Conservation (phyloP, 2,329 filamentous ascomycete genomes). For the Neonectria ditissima region DNA sequence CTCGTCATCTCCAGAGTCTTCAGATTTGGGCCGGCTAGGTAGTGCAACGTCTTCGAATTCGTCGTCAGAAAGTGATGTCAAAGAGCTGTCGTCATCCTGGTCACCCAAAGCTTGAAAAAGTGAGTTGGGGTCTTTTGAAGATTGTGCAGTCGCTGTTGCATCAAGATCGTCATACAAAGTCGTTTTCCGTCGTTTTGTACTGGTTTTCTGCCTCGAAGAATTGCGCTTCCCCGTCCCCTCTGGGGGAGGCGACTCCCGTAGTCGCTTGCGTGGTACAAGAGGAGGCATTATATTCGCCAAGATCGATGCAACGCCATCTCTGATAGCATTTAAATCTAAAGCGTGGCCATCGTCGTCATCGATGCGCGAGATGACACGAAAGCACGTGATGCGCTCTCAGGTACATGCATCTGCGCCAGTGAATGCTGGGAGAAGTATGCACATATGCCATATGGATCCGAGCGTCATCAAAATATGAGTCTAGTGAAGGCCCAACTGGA, state of each 20-base stretch:
- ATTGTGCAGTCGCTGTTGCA: constrained; percentile 58
- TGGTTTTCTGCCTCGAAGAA: constrained; percentile 35
- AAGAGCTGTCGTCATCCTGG: constrained; percentile 56
- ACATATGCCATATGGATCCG: not conserved
- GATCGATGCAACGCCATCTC: constrained; percentile 31
- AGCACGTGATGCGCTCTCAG: constrained; percentile 31
- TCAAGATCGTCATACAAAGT: constrained; percentile 73
- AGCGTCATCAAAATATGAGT: not conserved
- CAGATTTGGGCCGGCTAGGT: constrained; percentile 55
- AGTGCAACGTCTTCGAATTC: constrained; percentile 64
- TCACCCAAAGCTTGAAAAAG: constrained; percentile 58
- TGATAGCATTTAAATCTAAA: not conserved
- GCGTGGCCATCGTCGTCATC: constrained; percentile 22
- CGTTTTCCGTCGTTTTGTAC: constrained; percentile 57
- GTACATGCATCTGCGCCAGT: constrained; percentile 3
- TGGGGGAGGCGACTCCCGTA: constrained; percentile 60
- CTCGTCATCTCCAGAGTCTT: constrained; percentile 49
- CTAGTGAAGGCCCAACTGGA: not conserved
- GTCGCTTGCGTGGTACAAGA: constrained; percentile 73
- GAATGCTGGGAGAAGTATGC: not conserved
- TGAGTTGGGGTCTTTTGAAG: constrained; percentile 57
- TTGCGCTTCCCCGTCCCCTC: constrained; percentile 45
- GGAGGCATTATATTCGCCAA: constrained; percentile 69
- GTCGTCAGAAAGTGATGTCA: constrained; percentile 67
- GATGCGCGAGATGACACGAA: constrained; percentile 33